Evolutionary conservation across 768 basidiomycete species (phyloP), one percentile per base, ranked within the genome.

Genomic region (Suillus bovinus): DNA sequence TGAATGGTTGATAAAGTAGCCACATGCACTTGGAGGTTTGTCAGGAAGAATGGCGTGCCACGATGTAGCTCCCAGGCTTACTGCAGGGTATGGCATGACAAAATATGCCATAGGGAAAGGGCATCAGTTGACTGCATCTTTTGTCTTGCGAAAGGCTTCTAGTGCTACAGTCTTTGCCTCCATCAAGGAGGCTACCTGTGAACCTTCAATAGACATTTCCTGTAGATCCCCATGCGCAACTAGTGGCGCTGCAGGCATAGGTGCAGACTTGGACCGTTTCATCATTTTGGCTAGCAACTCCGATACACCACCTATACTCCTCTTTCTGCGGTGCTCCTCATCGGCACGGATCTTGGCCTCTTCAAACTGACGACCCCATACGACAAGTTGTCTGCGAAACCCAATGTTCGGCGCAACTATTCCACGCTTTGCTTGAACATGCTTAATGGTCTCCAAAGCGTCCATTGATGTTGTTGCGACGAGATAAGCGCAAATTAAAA

Each of bases 401-500:
- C 88, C 88, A 1, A 73, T n/a, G 68, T 91, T 93, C 0, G 90
- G 90, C 57, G 76, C 78, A 16, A 86, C 83, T 55, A 91, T 83
- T 24, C 78, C 75, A 22, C 90, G 87, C 55, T 83, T 82, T 41
- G 80, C 73, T 65, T 81, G 81, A 38, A 85, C 82, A 61, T 82
- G 82, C 31, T 73, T 77, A 66, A 91, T 80, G 10, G 88, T 82
- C 61, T 88, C 82, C 29, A 67, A 58, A 13, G 84, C 79, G 5
- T 72, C 71, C 84, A 89, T 86, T 20, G 78, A 75, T 31, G 77
- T 81, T 20, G 79, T 74, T 8, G 80, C 80, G 22, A 87, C 74
- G 47, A 89, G 77, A 74, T 91, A 93, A 59, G 89, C 91, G 64
- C 87, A 86, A 4, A 92, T 85, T 31, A 91, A 82, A 5, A 89